Evolutionary conservation across 495 filamentous ascomycete genomes (phyloP), one percentile per base, ranked within the genome.

Genomic region (Xylaria acuta): DNA sequence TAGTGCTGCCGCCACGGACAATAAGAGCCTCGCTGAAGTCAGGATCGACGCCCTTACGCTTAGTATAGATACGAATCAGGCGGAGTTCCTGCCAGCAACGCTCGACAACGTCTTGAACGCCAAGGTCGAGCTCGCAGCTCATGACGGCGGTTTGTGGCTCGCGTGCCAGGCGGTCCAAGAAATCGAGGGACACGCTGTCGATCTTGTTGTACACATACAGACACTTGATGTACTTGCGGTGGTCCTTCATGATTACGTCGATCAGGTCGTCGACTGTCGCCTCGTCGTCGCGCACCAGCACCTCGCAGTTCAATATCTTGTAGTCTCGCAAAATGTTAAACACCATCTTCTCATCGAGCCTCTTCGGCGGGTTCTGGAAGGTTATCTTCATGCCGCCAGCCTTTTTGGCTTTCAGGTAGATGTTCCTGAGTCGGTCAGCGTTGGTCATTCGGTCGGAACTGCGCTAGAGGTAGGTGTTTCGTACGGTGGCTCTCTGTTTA

Each of bases 141-240:
- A 99, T 99, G 72, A 99, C 96, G 8, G 90, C 93, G 4, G 97
- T 98, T 82, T 97, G 87, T 4, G 93, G 93, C 80, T 99, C 97
- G 67, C 93, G 91, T 14, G 97, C 97, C 4, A 99, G 86, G 76
- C 92, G 88, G 82, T 99, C 93, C 22, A 99, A 88, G 84, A 95
- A 97, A 75, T 97, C 93, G 72, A 99, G 87, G 34, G 92, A 94
- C 75, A 99, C 91, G 80, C 90, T 92, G 86, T 99, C 97, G 85
- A 99, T 97, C 83, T 99, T 99, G 92, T 99, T 99, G 89, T 99
- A 99, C 38, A 98, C 97, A 83, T 99, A 99, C 32, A 99, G 88
- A 78, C 94, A 97, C 67, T 82, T 84, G 84, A 99, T 98, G 85
- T 99, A 99, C 83, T 97, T 98, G 75, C 97, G 88, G 85, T 99